Evolutionary conservation across 1,139 yeast species (phyloP), one percentile per base, ranked within the genome.

Genomic region (Wickerhamomyces sp.): DNA sequence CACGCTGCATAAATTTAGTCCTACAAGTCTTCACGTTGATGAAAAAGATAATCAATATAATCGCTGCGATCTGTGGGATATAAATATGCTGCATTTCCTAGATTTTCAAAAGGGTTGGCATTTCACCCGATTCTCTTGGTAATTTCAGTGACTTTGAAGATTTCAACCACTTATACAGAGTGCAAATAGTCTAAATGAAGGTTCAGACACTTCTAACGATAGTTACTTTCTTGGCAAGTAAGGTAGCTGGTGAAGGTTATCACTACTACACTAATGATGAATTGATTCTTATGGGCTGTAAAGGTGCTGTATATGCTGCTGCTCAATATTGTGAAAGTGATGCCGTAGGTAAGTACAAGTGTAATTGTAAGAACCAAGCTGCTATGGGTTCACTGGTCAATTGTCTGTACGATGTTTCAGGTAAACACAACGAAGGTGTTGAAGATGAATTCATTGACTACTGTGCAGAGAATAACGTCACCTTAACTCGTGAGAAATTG

Each of bases 401-500:
- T 44, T 60, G 64, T 48, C 48, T 55, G 16, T 55, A 48, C 33
- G 45, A 45, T 18, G 37, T 47, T 15, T 29, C 48, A 7, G 44
- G 38, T 8, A 31, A 37, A 12, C 33, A 48, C 21, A 36, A 37
- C 22, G 30, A 35, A 3, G 28, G 34, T 7, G 49, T 40, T 20
- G 52, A 47, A 28, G 20, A 43, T 2, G 27, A 30, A 10, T 48
- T 56, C 20, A 45, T 46, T 22, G 37, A 46, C 3, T 47, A 46
- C 35, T 53, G 59, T 35, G 22, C 39, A 7, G 35, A 26, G 2
- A 36, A 22, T 3, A 51, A 56, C 19, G 44, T 46, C 3, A 42
- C 38, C 1, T 32, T 71, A 7, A 63, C 74, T 1, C 36, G 44
- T 15, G 59, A 57, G 0, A 53, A 58, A 5, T 56, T 76, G 31